Base-by-base conservation (phyloP, 2,329 filamentous ascomycete genomes). In the Sarocladiaceae sp. region DNA sequence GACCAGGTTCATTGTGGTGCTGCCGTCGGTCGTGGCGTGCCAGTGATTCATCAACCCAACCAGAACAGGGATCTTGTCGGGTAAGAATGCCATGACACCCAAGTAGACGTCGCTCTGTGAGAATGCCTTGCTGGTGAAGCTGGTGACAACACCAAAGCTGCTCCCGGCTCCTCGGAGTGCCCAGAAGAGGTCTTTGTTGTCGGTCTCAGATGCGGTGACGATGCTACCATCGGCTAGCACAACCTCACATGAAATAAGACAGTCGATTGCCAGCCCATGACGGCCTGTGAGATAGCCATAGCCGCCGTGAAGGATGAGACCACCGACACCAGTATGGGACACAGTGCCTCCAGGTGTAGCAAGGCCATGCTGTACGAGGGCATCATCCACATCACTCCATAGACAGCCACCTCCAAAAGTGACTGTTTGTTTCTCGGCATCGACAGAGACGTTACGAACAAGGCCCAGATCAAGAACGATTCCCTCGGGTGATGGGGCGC, bases 321-420 rank as follows among this genome's bases (percentile, higher is more conserved):
- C 83, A 2, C 79, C 82, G 5, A 86, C 77, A 5, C 83, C 82
- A 1, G 81, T 85, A 56, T 84, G 78, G 37, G 79, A 79, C 10
- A 85, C 79, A 0, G 82, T 83, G 2, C 83, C 83, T 8, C 81
- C 82, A 0, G 84, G 78, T 1, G 80, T 80, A 2, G 80, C 82
- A 2, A 85, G 71, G 0, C 73, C 72, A 58, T 79, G 66, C 46
- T 72, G 63, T 50, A 68, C 76, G 0, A 74, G 74, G 0, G 73
- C 74, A 5, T 69, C 64, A 56, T 84, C 80, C 12, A 84, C 74
- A 58, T 82, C 76, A 52, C 65, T 67, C 78, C 80, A 82, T 2
- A 71, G 60, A 39, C 74, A 72, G 7, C 80, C 79, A 23, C 80
- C 78, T 52, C 76, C 72, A 18, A 72, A 75, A 0, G 64, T 69